Evolutionary conservation across 768 basidiomycete genomes (phyloP).

Genomic region (Psilocybe sp.): DNA sequence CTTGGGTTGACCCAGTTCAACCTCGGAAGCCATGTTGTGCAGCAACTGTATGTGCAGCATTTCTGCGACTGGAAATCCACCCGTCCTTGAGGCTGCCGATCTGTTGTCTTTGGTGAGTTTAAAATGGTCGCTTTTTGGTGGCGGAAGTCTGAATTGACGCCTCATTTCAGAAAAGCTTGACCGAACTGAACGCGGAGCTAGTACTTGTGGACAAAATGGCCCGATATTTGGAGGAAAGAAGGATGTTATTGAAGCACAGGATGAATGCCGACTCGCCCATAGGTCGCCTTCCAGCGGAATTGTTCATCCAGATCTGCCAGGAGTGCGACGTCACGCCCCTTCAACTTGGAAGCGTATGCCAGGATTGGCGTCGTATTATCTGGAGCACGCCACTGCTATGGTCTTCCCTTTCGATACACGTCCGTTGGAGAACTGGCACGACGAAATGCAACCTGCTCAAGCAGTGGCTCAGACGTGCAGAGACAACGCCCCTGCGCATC

Average conservation of each 20-base stretch:
- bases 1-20: no score
- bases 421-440: constrained; percentile 11
- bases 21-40: no score
- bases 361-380: constrained; percentile 16
- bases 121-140: no score
- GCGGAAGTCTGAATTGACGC: no score
- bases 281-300: constrained; percentile 14
- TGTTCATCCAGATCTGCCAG: constrained; percentile 16
- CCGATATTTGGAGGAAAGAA: background rate
- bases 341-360: constrained; percentile 15
- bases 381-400: constrained; percentile 19
- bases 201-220: no score
- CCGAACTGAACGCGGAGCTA: no score
- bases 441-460: constrained; percentile 8
- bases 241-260: constrained; percentile 12
- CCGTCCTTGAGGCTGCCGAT: no score
- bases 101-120: no score
- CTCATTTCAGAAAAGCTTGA: no score
- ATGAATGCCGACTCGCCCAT: constrained; percentile 18
- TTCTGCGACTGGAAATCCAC: no score
- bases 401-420: constrained; percentile 14
- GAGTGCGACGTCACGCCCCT: constrained; percentile 8
- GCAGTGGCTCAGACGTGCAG: constrained; percentile 13
- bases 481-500: constrained; percentile 19
- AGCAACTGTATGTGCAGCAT: no score